Conservation (phyloP, 805 yeast species). For the Wickerhamiella spandovensis region DNA sequence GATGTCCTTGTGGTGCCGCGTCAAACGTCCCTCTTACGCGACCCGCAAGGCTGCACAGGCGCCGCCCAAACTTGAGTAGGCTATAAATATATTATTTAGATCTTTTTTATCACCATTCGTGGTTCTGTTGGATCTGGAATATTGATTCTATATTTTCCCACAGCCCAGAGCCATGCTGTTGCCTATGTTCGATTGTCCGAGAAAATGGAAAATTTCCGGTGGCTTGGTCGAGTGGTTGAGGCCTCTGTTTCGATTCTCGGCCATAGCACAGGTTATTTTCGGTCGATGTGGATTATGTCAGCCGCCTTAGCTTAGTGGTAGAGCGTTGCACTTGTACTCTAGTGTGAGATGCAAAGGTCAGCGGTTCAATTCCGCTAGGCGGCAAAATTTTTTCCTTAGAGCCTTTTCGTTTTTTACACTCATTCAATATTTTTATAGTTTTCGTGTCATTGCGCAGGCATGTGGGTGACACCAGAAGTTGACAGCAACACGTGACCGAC, state of each 20-base stretch:
- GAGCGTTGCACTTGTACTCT: constrained; percentile 96
- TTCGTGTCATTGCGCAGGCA: too few species aligned
- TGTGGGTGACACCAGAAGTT: neutral
- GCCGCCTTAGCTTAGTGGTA: constrained; percentile 99
- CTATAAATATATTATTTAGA: neutral
- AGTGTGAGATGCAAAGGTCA: constrained; percentile 24
- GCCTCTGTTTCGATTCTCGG: neutral
- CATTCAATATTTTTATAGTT: too few species aligned
- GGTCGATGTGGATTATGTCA: neutral
- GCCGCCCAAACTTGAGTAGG: neutral
- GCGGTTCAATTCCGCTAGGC: constrained; percentile 28
- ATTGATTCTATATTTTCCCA: too few species aligned
- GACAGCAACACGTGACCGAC: neutral
- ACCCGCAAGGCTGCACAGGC: constrained; percentile 3
- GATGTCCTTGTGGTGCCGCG: constrained; percentile 68
- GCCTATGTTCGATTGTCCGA: neutral
- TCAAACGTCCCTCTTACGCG: constrained; percentile 36
- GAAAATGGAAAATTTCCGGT: neutral
- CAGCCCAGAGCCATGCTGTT: neutral
- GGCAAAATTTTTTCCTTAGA: constrained; percentile 15
- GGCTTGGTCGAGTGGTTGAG: neutral
- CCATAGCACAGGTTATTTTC: neutral
- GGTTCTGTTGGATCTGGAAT: too few species aligned
- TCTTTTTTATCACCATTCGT: neutral
- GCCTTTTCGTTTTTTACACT: too few species aligned